A percentile compares a stretch with the other conserved stretches of the same genome.
Conservation (phyloP, 495 filamentous ascomycete species). For the Letharia lupina region DNA sequence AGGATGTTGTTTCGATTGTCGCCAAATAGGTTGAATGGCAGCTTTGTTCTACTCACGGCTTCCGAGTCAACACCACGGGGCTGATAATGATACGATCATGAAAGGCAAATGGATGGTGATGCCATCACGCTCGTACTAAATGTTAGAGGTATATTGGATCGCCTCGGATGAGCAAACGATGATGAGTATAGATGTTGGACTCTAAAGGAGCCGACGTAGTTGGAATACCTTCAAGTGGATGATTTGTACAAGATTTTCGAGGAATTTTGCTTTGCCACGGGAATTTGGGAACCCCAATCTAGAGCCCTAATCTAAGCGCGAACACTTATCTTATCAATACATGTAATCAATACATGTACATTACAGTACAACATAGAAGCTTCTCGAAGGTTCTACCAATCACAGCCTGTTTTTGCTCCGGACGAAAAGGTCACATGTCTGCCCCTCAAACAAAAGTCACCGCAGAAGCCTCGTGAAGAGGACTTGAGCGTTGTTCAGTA, state of each 20-base stretch:
- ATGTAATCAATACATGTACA: no score
- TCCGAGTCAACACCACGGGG: background rate
- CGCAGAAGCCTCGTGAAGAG: no score
- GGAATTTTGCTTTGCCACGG: no score
- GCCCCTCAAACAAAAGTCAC: no score
- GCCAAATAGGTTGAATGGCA: slow-evolving; percentile 45
- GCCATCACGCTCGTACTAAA: background rate
- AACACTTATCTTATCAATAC: background rate
- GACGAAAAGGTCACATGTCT: background rate
- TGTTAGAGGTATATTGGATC: background rate
- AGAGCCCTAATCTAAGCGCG: background rate
- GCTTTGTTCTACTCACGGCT: background rate
- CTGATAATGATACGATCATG: background rate
- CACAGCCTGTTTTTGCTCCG: background rate
- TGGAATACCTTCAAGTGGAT: background rate
- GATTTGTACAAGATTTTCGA: no score
- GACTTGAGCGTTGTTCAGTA: background rate
- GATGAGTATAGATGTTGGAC: background rate
- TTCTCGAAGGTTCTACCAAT: slow-evolving; percentile 23
- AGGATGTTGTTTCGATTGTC: slow-evolving; percentile 98
- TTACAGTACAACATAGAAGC: slow-evolving; percentile 11
- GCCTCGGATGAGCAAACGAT: background rate
- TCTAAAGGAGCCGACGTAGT: background rate
- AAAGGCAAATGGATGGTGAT: background rate
- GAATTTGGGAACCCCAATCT: background rate